Percentiles rank a stretch among this genome's conserved stretches.
phyloP scores from a whole-genome alignment of 164 flowering plant genomes.

The Aristolochia fimbriata region DNA sequence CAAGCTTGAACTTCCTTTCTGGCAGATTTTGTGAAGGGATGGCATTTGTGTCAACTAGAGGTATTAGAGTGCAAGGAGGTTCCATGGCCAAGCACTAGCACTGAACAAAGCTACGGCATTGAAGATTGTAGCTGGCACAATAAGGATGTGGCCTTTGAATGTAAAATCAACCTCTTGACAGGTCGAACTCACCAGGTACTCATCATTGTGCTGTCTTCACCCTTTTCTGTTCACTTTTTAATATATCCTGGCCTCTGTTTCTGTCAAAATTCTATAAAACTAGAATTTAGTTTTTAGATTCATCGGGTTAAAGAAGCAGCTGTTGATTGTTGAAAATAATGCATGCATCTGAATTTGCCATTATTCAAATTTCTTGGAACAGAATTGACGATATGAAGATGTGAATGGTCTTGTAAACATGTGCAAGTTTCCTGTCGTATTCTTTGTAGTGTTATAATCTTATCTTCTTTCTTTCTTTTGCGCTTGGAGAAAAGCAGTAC shows the following conservation, averaged over 20 bases:
- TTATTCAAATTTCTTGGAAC: too few relatives aligned
- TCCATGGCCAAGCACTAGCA: conserved; percentile 58
- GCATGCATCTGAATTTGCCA: too few relatives aligned
- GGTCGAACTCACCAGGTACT: conserved; percentile 93
- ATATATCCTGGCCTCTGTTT: not conserved
- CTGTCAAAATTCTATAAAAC: too few relatives aligned
- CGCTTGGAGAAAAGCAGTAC: too few relatives aligned
- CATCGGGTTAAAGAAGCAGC: too few relatives aligned
- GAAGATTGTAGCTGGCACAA: conserved; percentile 77
- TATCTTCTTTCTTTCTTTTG: too few relatives aligned
- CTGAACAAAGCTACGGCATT: conserved; percentile 40
- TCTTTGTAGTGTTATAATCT: too few relatives aligned
- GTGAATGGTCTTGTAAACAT: too few relatives aligned
- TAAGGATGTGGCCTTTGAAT: conserved; percentile 71
- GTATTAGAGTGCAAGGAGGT: conserved; percentile 78
- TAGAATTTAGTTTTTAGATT: too few relatives aligned
- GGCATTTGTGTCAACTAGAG: conserved; percentile 81
- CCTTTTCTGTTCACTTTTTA: not conserved
- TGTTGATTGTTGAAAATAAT: too few relatives aligned
- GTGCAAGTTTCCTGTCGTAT: too few relatives aligned
- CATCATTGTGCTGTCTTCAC: not conserved
- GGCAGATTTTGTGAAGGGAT: conserved; percentile 58
- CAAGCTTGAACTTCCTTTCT: not conserved
- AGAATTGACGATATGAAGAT: too few relatives aligned
- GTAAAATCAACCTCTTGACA: conserved; percentile 83